These are phyloP conservation scores for Venturia nashicola DNA, from an alignment of 2,329 filamentous ascomycete species.

Conservation along the genomic window DNA sequence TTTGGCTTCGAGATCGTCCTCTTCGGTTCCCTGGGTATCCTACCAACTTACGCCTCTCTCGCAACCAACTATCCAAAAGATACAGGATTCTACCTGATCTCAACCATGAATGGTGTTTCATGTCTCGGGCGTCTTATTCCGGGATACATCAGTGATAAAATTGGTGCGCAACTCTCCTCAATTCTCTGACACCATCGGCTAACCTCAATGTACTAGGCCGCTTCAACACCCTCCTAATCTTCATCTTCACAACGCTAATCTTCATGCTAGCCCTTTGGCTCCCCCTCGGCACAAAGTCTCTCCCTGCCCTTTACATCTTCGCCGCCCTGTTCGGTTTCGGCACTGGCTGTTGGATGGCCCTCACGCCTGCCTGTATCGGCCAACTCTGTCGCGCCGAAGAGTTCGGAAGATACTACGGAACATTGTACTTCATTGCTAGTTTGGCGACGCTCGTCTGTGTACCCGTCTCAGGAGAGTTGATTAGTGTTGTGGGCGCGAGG, in stretches of 20 bases:
- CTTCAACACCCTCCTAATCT: constrained; percentile 38
- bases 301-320: constrained; percentile 16
- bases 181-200: no score
- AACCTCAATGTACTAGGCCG: constrained; percentile 15
- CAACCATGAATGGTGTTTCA: constrained; percentile 36
- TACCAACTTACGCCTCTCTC: constrained; percentile 3
- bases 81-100: constrained; percentile 36
- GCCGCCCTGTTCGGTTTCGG: constrained; percentile 8
- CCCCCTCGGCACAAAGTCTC: constrained; percentile 20
- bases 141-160: constrained; percentile 39
- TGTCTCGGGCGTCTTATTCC: constrained; percentile 41
- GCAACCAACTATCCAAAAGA: constrained; percentile 17
- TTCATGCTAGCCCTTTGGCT: constrained; percentile 7
- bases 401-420: constrained; percentile 7
- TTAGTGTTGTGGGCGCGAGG: constrained; percentile 21
- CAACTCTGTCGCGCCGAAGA: constrained; percentile 6
- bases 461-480: constrained; percentile 23
- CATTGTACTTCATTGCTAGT: constrained; percentile 21
- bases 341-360: constrained; percentile 8
- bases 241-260: neutral
- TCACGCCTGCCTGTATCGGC: constrained; percentile 6
- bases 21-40: constrained; percentile 7
- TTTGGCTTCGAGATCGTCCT: constrained; percentile 22
- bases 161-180: constrained; percentile 23
- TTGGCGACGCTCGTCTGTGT: constrained; percentile 24